These are phyloP conservation scores for Syzygium grande DNA, from an alignment of 345 rosid genomes.

Conservation along the genomic window DNA sequence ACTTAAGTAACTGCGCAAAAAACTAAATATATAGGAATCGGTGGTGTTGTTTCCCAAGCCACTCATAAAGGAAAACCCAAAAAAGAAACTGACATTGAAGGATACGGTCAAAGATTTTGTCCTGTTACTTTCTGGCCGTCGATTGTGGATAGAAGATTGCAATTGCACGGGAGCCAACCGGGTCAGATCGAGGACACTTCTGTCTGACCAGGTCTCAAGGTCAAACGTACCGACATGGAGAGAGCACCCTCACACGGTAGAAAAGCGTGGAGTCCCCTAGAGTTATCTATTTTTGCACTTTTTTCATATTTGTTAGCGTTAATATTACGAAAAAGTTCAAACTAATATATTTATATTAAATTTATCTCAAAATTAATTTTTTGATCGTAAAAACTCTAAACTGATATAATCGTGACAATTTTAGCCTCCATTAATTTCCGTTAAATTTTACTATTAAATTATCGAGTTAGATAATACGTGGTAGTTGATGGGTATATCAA, in stretches of 20 bases:
- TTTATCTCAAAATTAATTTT: no score
- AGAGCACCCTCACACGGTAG: not conserved
- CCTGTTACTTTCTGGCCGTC: not conserved
- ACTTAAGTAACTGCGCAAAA: not conserved
- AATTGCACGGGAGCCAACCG: not conserved
- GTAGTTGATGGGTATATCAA: no score
- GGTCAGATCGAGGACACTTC: not conserved
- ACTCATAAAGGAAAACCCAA: not conserved
- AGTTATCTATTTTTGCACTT: no score
- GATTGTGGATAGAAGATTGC: not conserved
- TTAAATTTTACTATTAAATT: no score
- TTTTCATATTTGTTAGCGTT: no score
- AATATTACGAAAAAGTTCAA: no score
- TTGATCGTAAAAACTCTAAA: no score
- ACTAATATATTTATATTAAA: no score
- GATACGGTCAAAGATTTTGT: not conserved
- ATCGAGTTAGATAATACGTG: no score
- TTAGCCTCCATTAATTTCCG: accelerated
- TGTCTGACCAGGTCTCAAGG: not conserved
- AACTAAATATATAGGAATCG: not conserved
- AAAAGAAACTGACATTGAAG: not conserved
- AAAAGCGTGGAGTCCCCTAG: no score
- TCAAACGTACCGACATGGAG: not conserved
- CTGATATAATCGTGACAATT: no score
- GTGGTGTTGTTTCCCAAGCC: not conserved